phyloP scores from a whole-genome alignment of 75 land plant genomes.

The Pinus albicaulis region DNA sequence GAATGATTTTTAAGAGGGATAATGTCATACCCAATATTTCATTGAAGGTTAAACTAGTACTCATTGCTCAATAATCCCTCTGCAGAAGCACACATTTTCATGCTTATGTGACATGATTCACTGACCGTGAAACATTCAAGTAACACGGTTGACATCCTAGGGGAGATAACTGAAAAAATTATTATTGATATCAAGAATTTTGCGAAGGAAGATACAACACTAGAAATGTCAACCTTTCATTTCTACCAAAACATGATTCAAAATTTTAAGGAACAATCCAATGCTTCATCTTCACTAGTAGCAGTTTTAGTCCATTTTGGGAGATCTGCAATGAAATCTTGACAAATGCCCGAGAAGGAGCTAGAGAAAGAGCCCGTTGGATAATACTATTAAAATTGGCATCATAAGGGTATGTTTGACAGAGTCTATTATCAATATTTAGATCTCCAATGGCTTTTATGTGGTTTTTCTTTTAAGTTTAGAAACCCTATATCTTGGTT shows the following conservation, averaged over 20 bases:
- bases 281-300: conserved; percentile 19
- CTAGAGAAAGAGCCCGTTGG: background rate
- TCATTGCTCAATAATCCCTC: background rate
- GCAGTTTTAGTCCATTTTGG: conserved; percentile 27
- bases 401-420: no score
- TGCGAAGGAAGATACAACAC: conserved; percentile 5
- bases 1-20: conserved; percentile 17
- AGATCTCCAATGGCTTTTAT: no score
- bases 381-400: no score
- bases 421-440: no score
- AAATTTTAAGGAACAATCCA: background rate
- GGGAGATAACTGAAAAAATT: background rate
- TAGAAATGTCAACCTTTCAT: background rate
- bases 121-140: background rate
- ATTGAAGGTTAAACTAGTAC: background rate
- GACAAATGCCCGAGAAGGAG: conserved; percentile 10
- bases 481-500: no score
- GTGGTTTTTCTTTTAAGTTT: no score
- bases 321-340: conserved; percentile 28
- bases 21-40: background rate
- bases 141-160: background rate
- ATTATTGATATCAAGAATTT: background rate
- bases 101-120: background rate
- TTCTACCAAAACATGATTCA: background rate
- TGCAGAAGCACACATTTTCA: background rate